phyloP scores from a whole-genome alignment of 2,329 filamentous ascomycete genomes.

The Teratosphaeria pseudoeucalypti region DNA sequence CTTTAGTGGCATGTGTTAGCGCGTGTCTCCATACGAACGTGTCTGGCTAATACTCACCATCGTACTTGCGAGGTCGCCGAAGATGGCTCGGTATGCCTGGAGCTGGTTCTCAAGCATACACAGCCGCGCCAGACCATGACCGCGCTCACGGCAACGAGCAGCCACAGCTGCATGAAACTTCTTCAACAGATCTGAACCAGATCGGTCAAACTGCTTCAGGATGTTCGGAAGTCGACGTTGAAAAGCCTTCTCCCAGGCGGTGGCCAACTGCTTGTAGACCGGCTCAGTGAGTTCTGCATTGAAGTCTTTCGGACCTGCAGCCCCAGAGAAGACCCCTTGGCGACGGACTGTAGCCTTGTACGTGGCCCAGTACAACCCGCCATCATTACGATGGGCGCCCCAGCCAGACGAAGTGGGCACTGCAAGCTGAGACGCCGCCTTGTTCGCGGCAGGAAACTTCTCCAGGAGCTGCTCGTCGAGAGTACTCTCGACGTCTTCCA shows the following conservation, averaged over 20 bases:
- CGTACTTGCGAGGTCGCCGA: constrained; percentile 27
- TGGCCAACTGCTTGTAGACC: constrained; percentile 30
- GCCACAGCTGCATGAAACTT: constrained; percentile 36
- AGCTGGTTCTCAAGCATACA: constrained; percentile 34
- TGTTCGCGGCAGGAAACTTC: constrained; percentile 31
- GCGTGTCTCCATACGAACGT: neutral
- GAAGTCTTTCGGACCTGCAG: constrained; percentile 31
- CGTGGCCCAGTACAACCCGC: constrained; percentile 39
- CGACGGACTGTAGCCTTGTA: constrained; percentile 48
- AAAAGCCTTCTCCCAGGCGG: constrained; percentile 36
- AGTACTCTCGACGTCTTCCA: constrained; percentile 30
- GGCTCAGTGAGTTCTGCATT: constrained; percentile 30
- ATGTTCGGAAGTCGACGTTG: constrained; percentile 33
- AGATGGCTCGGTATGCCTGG: constrained; percentile 30
- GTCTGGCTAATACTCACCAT: constrained; percentile 12
- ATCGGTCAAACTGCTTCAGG: constrained; percentile 27
- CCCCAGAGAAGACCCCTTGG: constrained; percentile 35
- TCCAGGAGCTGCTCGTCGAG: constrained; percentile 39
- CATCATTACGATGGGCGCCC: constrained; percentile 30
- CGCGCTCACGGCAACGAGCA: constrained; percentile 28
- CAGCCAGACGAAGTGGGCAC: constrained; percentile 24
- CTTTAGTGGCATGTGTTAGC: neutral
- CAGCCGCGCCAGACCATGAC: constrained; percentile 31
- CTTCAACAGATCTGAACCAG: constrained; percentile 24
- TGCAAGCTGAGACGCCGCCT: constrained; percentile 30